Evolutionary conservation across 2,329 filamentous ascomycete species (phyloP), one percentile per base, ranked within the genome.

Genomic region (Simplicillium sp.): DNA sequence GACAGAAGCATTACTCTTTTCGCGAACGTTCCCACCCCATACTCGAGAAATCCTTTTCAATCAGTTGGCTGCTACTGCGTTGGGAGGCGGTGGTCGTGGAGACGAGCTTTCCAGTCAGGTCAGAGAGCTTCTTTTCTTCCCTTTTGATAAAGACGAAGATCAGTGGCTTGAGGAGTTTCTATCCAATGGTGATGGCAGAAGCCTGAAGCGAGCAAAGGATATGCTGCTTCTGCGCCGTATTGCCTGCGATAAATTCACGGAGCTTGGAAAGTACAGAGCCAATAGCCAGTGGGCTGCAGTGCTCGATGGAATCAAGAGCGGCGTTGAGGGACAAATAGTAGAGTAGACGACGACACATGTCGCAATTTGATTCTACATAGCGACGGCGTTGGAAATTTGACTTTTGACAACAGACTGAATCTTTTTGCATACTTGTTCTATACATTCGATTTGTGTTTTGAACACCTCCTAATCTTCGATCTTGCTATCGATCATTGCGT

Each of bases 141-240:
- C 86, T 0, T 74, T 94, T n/a, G 77, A 77, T 43, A 57, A 67
- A 2, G 66, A 75, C 14, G 87, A 94, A 55, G 84, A 89, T 55
- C 56, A 55, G 4, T 90, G 84, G 82, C 78, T 94, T 46, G 77
- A 82, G 48, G 75, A 82, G 18, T 82, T 74, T 43, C 64, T 94
- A 31, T 67, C 76, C 0, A 65, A 67, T 4, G 82, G 83, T 11
- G 76, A 77, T 35, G 84, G 83, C 3, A 77, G 77, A 52, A 71
- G 67, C 34, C 62, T 83, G 7, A 77, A 73, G 47, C 76, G 75
- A 17, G 79, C 83, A 3, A 81, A 77, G 54, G 86, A 90, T 51
- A 85, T 83, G 1, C 67, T 88, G 2, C 69, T 87, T 49, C 82
- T 88, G 71, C 76, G 84, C 49, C 77, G 73, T 46, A 78, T 92